These are phyloP conservation scores for Zopfia rhizophila DNA, from an alignment of 2,329 filamentous ascomycete genomes.

Conservation along the genomic window DNA sequence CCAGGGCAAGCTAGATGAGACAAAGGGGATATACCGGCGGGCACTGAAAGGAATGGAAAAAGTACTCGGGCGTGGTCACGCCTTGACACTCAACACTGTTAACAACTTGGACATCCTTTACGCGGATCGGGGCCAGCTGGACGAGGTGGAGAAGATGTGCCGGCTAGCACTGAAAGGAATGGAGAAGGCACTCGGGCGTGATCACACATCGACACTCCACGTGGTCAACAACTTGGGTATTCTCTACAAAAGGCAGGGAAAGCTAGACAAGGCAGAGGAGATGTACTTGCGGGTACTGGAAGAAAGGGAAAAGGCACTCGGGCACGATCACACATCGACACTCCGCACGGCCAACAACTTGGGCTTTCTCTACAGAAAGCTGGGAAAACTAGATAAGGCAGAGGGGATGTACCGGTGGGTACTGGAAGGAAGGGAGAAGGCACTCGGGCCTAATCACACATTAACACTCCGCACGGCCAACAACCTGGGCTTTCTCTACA, in stretches of 20 bases:
- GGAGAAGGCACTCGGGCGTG: slow-evolving; percentile 19
- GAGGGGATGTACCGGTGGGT: slow-evolving; percentile 13
- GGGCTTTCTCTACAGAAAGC: slow-evolving; percentile 7
- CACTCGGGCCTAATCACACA: slow-evolving; percentile 19
- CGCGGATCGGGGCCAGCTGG: slow-evolving; percentile 73
- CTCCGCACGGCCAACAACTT: slow-evolving; percentile 20
- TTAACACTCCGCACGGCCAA: slow-evolving; percentile 17
- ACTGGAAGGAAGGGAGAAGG: slow-evolving; percentile 24
- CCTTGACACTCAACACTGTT: slow-evolving; percentile 23
- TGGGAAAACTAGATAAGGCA: slow-evolving; percentile 59
- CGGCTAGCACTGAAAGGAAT: slow-evolving; percentile 22
- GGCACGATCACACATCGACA: slow-evolving; percentile 19
- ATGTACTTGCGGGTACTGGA: slow-evolving; percentile 19
- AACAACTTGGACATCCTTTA: slow-evolving; percentile 24
- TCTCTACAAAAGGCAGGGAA: slow-evolving; percentile 2
- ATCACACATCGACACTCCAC: slow-evolving; percentile 4
- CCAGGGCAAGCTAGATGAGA: slow-evolving; percentile 78
- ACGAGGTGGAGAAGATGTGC: slow-evolving; percentile 48
- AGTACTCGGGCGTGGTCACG: slow-evolving; percentile 18
- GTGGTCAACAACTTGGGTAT: slow-evolving; percentile 5
- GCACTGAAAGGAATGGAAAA: slow-evolving; percentile 22
- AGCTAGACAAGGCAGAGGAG: slow-evolving; percentile 59
- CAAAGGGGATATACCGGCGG: slow-evolving; percentile 11
- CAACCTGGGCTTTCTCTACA: slow-evolving; percentile 15
- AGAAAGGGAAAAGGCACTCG: slow-evolving; percentile 22